phyloP scores from a whole-genome alignment of 1,284 basidiomycete genomes.

The Coriolopsis trogii region DNA sequence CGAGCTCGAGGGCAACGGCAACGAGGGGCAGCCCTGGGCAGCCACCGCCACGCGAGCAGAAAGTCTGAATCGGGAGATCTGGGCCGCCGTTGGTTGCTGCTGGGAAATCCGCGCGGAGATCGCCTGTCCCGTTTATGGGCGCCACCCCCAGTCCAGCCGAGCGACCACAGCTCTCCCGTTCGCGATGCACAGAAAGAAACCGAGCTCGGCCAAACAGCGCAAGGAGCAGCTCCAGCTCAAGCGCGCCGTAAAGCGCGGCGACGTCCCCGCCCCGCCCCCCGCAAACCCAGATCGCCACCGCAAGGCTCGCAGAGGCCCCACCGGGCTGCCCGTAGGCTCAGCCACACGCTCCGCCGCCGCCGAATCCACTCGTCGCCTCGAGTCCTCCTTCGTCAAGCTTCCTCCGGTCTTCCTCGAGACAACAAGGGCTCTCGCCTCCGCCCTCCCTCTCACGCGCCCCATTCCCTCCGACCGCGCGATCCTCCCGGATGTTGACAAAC shows the following conservation, averaged over 20 bases:
- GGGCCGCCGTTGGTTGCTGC: too few relatives aligned
- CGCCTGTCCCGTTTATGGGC: too few relatives aligned
- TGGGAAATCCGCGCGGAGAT: too few relatives aligned
- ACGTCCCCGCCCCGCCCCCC: slow-evolving; percentile 48
- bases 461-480: slow-evolving; percentile 49
- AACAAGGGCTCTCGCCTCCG: slow-evolving; percentile 61
- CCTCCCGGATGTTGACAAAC: slow-evolving; percentile 35
- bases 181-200: slow-evolving; percentile 56
- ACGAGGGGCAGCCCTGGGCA: too few relatives aligned
- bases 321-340: slow-evolving; percentile 16
- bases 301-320: slow-evolving; percentile 19
- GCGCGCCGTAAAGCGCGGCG: slow-evolving; percentile 83
- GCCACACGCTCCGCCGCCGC: slow-evolving; percentile 30
- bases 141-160: too few relatives aligned
- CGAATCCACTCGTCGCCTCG: slow-evolving; percentile 56
- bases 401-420: slow-evolving; percentile 64
- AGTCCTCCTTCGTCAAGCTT: slow-evolving; percentile 74
- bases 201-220: slow-evolving; percentile 69
- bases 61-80: too few relatives aligned
- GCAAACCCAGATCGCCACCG: slow-evolving; percentile 32
- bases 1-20: too few relatives aligned
- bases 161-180: background rate
- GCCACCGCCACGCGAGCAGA: too few relatives aligned
- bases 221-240: slow-evolving; percentile 73
- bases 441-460: slow-evolving; percentile 60